Evolutionary conservation across 441 rosid genomes (phyloP), one percentile per base, ranked within the genome.

Genomic region (Euphorbia schlechtendalii): DNA sequence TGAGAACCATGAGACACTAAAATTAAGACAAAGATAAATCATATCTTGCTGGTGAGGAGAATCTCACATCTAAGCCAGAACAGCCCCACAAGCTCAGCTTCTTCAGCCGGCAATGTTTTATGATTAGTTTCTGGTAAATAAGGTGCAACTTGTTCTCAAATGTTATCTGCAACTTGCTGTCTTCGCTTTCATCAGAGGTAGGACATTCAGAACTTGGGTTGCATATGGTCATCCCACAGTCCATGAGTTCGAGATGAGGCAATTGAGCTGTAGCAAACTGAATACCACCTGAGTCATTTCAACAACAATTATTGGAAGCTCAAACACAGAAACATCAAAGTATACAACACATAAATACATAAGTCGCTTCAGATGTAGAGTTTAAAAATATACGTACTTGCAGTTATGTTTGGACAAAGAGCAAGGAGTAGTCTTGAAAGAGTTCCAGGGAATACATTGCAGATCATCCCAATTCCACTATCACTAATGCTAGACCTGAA

Each of bases 11-110:
- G 60, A 58, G 40, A 69, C 58, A 15, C 10, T 40, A 69, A 61
- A 43, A 65, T 14, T 18, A 66, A 58, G 8, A 43, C 36, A 40
- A 24, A n/a, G 45, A 74, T n/a, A 59, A 28, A 68, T 24, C 13
- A 18, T 27, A 6, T 28, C 63, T n/a, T 72, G 18, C 3, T 59
- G 20, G 34, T 14, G 11, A 64, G 64, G 6, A 57, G 38, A 64
- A 73, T 63, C 92, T 89, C 74, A 94, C 99, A 70, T 94, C 94
- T 75, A 94, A 82, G 71, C 96, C 92, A 55, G 88, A 86, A 80
- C 99, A 89, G 43, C 99, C 99, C 98, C 98, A 94, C 70, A 94
- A 82, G 76, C 98, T 94, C 74, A 94, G 92, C 72, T 87, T 94
- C 74, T 79, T 89, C 61, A 94, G 75, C 34, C 83, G 84, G 67